Base-by-base conservation (phyloP, 1,284 basidiomycete genomes). In the Ceratobasidium sp. region DNA sequence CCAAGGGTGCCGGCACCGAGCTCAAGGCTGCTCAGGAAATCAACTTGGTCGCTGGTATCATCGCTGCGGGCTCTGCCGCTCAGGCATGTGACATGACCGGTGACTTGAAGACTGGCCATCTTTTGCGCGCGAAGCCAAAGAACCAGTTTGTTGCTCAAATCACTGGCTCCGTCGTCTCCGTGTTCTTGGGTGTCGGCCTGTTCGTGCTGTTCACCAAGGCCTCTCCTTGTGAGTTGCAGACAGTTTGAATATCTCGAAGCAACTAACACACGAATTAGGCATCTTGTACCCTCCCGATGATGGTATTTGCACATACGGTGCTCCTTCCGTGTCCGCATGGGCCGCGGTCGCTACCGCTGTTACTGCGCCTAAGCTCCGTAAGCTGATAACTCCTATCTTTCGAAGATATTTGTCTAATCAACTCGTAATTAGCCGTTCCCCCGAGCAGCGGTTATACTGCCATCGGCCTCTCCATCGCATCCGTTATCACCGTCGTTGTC, bases 41-140 rank as follows among this genome's bases (percentile, higher is more conserved):
- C 79, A 90, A 90, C 80, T 80, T 89, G 77, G 81, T 86, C 23
- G 87, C 87, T 58, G 89, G 89, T 80, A 84, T 86, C 59, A 81
- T 90, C 76, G 84, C 88, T 26, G 87, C 84, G 54, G 88, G 86
- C 46, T 85, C 87, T 58, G 87, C 89, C 26, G 85, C 84, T 28
- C 88, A 90, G 79, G 83, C 88, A 26, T 81, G 85, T 62, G 90
- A 92, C 79, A 91, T 91, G 90, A 88, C 88, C 74, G 87, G 89
- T 73, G 91, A 92, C 77, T 81, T 91, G 76, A 91, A 91, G 82
- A 90, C 91, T 8, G 88, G 88, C 73, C 90, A 90, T 80, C 84
- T 91, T 72, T 84, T 91, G 14, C 83, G 89, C 55, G 88, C 89
- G 32, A 89, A 87, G 77, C 90, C 90, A 23, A 83, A 82, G 74